Base-by-base conservation (phyloP, 192 early-diverging fungal genomes). In the Entomortierella lignicola region DNA sequence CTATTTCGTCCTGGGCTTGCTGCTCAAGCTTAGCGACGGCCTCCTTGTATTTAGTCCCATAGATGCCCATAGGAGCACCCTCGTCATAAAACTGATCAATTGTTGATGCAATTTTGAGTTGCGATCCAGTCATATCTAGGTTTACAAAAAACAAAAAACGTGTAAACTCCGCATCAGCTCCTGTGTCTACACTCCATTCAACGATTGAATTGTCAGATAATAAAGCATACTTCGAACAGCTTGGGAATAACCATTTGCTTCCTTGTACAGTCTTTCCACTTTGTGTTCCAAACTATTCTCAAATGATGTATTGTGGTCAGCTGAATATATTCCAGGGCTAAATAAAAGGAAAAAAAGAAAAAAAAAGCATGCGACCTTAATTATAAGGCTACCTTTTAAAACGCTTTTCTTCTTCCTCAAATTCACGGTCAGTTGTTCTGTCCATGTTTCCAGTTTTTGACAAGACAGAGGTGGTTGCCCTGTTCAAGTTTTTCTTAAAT, bases 191-290 rank as follows among this genome's bases (percentile, higher is more conserved):
- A n/a, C n/a, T n/a, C n/a, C n/a, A n/a, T n/a, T n/a, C n/a, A n/a
- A n/a, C n/a, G n/a, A n/a, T n/a, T n/a, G n/a, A n/a, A n/a, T n/a
- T n/a, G 18, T 8, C 6, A 52, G 15, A 18, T 6, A 3, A 12
- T 6, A 18, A 37, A 1, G 17, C 31, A 25, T 82, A 92, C 93
- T 87, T 81, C 92, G 65, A 39, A 99, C 84, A 42, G 94, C 89
- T 72, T 93, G 90, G 43, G 97, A 86, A 77, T 98, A 98, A 44
- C 94, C 94, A 73, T 97, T 98, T 12, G 98, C 89, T 72, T 99
- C 96, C 65, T 94, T 94, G 66, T 95, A 88, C 2, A 98, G 82
- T 54, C 89, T 91, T 70, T 96, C 92, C 0, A 92, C 87, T 41
- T 96, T 96, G 30, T 81, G 74, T 82, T 97, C 95, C 34, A 97